Percentiles rank a stretch among this genome's conserved stretches.
These are phyloP conservation scores for Diophrys appendiculata DNA, from an alignment of 73 alveolate genomes.

Conservation along the genomic window DNA sequence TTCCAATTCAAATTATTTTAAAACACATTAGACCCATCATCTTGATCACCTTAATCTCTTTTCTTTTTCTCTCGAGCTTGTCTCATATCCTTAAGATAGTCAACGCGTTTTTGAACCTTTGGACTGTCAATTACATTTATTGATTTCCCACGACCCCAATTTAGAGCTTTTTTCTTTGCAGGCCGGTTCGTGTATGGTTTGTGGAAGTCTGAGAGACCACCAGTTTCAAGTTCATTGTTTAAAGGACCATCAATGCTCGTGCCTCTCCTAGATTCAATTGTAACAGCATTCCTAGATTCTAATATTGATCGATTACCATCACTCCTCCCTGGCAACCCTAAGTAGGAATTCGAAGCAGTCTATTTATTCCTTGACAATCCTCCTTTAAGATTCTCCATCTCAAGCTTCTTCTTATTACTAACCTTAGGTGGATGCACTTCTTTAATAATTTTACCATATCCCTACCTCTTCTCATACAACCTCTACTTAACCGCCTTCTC, in stretches of 20 bases:
- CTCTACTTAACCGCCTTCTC: neutral
- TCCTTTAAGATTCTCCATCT: slow-evolving; percentile 6
- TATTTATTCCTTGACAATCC: neutral
- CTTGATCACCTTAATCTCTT: neutral
- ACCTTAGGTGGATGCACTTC: slow-evolving; percentile 34
- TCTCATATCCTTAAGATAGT: neutral
- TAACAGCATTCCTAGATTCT: neutral
- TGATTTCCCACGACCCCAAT: neutral
- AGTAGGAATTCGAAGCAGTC: neutral
- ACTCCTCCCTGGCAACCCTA: no score
- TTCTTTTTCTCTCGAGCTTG: neutral
- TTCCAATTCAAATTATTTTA: no score
- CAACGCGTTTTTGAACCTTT: neutral
- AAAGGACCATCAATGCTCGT: neutral
- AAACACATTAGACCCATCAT: neutral
- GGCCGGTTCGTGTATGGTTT: neutral
- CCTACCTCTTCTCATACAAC: slow-evolving; percentile 8
- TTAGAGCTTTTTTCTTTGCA: neutral
- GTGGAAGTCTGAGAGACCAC: neutral
- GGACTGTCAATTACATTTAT: neutral
- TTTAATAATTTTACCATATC: slow-evolving; percentile 9
- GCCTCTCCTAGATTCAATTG: neutral
- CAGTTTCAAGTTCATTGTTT: neutral
- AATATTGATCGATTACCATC: no score
- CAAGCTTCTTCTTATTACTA: slow-evolving; percentile 20